These are phyloP conservation scores for Cystobasidium ongulense DNA, from an alignment of 768 basidiomycete species.

Conservation along the genomic window DNA sequence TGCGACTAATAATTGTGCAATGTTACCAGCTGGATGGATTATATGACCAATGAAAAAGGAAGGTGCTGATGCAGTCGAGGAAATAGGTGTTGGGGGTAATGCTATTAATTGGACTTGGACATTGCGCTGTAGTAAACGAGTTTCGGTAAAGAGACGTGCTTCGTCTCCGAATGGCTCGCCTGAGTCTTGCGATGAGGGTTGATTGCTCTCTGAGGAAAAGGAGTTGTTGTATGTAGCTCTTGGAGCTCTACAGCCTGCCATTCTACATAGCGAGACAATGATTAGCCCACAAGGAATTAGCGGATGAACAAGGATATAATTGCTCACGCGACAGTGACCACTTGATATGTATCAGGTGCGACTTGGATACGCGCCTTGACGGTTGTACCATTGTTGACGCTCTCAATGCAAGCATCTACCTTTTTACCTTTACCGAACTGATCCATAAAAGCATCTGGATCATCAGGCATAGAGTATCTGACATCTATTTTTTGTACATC, in stretches of 20 bases:
- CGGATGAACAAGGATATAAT: not conserved
- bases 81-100: slow-evolving; percentile 61
- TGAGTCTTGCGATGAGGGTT: slow-evolving; percentile 44
- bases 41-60: slow-evolving; percentile 85
- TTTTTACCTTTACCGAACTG: slow-evolving; percentile 79
- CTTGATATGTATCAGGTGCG: slow-evolving; percentile 80
- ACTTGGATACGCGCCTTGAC: slow-evolving; percentile 78
- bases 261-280: slow-evolving; percentile 45
- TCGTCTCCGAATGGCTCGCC: slow-evolving; percentile 65
- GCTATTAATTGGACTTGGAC: slow-evolving; percentile 73
- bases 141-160: slow-evolving; percentile 89
- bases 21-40: slow-evolving; percentile 85
- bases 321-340: slow-evolving; percentile 58
- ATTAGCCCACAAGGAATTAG: not conserved
- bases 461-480: slow-evolving; percentile 54
- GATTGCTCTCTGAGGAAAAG: slow-evolving; percentile 45
- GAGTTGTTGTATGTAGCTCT: slow-evolving; percentile 50
- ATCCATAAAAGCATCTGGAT: slow-evolving; percentile 76
- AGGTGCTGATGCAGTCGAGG: slow-evolving; percentile 51
- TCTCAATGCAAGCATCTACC: slow-evolving; percentile 85
- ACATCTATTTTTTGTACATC: slow-evolving; percentile 8
- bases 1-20: slow-evolving; percentile 77
- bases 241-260: slow-evolving; percentile 72
- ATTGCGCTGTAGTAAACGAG: slow-evolving; percentile 64
- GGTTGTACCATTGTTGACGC: slow-evolving; percentile 85